phyloP scores from a whole-genome alignment of 2,329 filamentous ascomycete genomes.

The Aspergillus flavus region DNA sequence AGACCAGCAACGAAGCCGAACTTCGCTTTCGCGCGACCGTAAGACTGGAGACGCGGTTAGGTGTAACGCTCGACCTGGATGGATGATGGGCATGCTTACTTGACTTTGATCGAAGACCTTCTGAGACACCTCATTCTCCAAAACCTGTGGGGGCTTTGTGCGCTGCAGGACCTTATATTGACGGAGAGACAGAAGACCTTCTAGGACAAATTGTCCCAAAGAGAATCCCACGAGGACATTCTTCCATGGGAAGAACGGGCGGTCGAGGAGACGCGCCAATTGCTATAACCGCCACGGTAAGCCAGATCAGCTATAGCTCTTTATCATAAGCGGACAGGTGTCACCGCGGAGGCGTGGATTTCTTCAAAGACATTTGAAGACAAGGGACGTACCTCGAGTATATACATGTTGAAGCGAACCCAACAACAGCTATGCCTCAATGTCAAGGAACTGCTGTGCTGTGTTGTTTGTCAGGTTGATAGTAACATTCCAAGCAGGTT shows the following conservation, averaged over 20 bases:
- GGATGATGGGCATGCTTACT: conserved; percentile 43
- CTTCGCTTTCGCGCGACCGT: conserved; percentile 92
- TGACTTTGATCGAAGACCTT: conserved; percentile 94
- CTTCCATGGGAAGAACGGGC: conserved; percentile 96
- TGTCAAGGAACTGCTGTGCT: conserved; percentile 12
- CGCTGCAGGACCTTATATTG: conserved; percentile 86
- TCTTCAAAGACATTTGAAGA: background rate
- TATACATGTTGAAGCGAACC: conserved; percentile 34
- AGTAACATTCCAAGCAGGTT: background rate
- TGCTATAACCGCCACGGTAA: conserved; percentile 44
- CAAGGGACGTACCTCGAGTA: conserved; percentile 35
- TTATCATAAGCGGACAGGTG: background rate
- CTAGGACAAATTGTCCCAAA: conserved; percentile 84
- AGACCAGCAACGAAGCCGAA: conserved; percentile 80
- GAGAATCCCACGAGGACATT: conserved; percentile 93
- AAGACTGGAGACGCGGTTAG: conserved; percentile 60
- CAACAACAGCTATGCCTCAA: conserved; percentile 1
- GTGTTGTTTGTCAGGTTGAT: conserved; percentile 2
- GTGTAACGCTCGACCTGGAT: background rate
- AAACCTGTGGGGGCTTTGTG: conserved; percentile 78
- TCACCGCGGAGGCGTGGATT: background rate
- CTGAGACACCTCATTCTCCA: conserved; percentile 84
- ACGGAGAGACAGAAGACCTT: conserved; percentile 83
- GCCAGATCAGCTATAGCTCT: conserved; percentile 17
- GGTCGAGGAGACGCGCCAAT: conserved; percentile 84